Evolutionary conservation across 2,329 filamentous ascomycete species (phyloP), one percentile per base, ranked within the genome.

Genomic region (Fusarium heterosporum): DNA sequence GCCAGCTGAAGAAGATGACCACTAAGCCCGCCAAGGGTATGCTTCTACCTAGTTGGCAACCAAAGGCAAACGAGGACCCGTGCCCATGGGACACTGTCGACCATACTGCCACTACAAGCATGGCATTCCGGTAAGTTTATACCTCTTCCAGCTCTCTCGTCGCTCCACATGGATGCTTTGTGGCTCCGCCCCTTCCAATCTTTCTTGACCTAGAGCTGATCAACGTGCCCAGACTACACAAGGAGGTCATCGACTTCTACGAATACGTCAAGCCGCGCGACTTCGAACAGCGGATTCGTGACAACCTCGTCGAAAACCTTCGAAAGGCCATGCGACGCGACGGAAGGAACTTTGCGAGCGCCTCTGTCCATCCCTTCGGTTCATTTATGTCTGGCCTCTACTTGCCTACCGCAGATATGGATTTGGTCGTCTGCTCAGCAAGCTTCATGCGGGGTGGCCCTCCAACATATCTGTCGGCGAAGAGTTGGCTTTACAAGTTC

Each of bases 191-290:
- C 22, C 9, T 29, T 9, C 7, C 14, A 3, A 13, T 32, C 40
- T 22, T 51, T 8, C 2, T 4, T 9, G 36, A 5, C 14, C 4
- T 3, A 6, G 17, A 28, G 36, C 10, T 49, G 6, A 46, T 45
- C 42, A 12, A 41, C 26, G 1, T 8, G 26, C 16, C 8, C 16
- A 93, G 92, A 77, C 81, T 99, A 26, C 93, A 98, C 77, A 93
- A 93, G 73, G 96, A 99, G 78, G 89, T 98, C 41, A 81, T 91
- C 29, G 92, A 96, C 72, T 98, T 97, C 75, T 96, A 94, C 76
- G 84, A 94, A 34, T 96, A 90, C 76, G 90, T 97, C 30, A 88
- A 86, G 64, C 96, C 96, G 4, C 85, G 87, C 43, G 78, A 86
- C 4, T 96, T 91, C 71, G 96, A 99, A 78, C 85, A 93, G 63